Evolutionary conservation across 148 eudicot species (phyloP).

Genomic region (Nepenthes gracilis): DNA sequence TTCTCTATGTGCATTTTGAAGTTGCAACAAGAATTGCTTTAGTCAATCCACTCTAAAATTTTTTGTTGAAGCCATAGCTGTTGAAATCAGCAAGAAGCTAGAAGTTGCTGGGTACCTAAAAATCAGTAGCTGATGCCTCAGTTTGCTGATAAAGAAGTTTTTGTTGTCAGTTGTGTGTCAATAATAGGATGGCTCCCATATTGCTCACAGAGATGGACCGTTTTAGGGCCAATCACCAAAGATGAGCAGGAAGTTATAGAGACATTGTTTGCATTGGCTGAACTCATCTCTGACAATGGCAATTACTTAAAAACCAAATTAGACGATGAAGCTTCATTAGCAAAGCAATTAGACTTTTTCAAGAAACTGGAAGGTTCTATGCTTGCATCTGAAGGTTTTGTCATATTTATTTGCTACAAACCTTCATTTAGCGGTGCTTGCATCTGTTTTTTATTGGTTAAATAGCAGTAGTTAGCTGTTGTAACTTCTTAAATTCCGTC

Average conservation of each 20-base stretch:
- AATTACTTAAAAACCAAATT: constrained; percentile 5
- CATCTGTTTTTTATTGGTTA: background rate
- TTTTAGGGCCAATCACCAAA: constrained; percentile 32
- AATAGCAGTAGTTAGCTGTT: too few relatives aligned
- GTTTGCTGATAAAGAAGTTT: background rate
- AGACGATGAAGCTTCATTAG: constrained; percentile 14
- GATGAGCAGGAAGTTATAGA: constrained; percentile 86
- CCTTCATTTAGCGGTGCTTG: background rate
- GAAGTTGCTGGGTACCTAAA: too few relatives aligned
- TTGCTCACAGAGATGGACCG: constrained; percentile 1
- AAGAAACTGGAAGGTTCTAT: constrained; percentile 12
- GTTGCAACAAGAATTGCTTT: too few relatives aligned
- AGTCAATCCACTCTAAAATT: too few relatives aligned
- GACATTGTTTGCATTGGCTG: constrained; percentile 59
- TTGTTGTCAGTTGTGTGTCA: constrained; percentile 1
- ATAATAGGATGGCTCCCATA: constrained; percentile 17
- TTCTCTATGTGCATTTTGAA: too few relatives aligned
- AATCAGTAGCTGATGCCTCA: too few relatives aligned
- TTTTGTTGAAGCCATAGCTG: too few relatives aligned
- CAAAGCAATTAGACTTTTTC: constrained; percentile 9
- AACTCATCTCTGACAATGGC: constrained; percentile 26
- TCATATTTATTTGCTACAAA: background rate
- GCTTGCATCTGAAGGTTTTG: constrained; percentile 25
- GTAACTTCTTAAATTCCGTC: background rate
- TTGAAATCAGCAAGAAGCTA: too few relatives aligned